Percentiles rank a stretch among this genome's conserved stretches.
Conservation (phyloP, 139 green algal species). For the Spirogloea muscicola region DNA sequence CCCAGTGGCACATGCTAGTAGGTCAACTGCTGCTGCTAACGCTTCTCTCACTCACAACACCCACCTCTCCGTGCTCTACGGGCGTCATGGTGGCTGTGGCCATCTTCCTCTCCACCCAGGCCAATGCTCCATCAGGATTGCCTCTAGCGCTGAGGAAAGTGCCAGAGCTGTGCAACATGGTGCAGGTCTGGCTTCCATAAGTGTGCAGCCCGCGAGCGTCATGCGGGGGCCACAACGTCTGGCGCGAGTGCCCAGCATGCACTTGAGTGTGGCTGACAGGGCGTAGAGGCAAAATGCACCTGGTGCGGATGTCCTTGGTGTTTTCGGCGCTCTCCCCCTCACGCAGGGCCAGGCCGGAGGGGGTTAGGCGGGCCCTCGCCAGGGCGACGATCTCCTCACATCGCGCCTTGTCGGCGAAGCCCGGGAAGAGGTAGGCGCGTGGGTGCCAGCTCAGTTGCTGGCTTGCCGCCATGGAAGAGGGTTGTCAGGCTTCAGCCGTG, state of each 20-base stretch:
- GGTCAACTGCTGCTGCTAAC: too few relatives aligned
- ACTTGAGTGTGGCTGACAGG: too few relatives aligned
- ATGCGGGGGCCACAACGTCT: too few relatives aligned
- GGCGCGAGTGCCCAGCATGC: too few relatives aligned
- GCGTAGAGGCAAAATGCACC: constrained; percentile 10
- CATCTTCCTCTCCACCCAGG: constrained; percentile 44
- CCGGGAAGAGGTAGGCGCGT: constrained; percentile 18
- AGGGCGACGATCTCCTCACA: constrained; percentile 31
- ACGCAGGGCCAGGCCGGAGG: constrained; percentile 36
- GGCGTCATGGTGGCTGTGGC: constrained; percentile 21
- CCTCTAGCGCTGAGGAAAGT: constrained; percentile 43
- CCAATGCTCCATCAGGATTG: constrained; percentile 23
- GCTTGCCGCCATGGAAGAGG: too few relatives aligned
- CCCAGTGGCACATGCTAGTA: too few relatives aligned
- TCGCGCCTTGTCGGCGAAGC: constrained; percentile 15
- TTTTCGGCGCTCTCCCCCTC: constrained; percentile 22
- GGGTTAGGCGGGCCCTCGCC: constrained; percentile 12
- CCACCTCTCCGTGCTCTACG: constrained; percentile 35
- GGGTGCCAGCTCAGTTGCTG: constrained; percentile 38
- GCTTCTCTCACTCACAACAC: too few relatives aligned
- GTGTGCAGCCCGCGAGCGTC: too few relatives aligned
- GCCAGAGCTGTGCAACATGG: constrained; percentile 49
- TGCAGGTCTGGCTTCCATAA: too few relatives aligned
- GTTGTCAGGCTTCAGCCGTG: too few relatives aligned
- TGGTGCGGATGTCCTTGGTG: constrained; percentile 35